Evolutionary conservation across 352 stramenopile species (phyloP).

Genomic region (Pythium grandisporangium): DNA sequence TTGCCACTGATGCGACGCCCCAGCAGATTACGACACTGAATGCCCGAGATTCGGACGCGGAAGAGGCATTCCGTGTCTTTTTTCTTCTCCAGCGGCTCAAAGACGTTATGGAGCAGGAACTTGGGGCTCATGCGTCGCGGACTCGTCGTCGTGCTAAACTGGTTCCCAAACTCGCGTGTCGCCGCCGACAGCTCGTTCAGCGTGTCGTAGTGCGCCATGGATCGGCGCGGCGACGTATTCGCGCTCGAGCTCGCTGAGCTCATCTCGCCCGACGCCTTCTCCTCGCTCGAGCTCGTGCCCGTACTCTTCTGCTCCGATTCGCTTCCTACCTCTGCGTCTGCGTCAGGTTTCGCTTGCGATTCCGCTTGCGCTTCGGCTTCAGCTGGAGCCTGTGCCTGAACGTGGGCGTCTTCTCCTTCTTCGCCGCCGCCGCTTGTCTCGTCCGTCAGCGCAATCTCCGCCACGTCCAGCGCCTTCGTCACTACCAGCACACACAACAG

Average conservation of each 20-base stretch:
- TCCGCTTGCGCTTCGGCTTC: too few relatives aligned
- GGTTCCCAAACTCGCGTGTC: constrained; percentile 67
- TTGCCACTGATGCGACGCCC: constrained; percentile 73
- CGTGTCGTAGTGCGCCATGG: constrained; percentile 40
- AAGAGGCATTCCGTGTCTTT: constrained; percentile 70
- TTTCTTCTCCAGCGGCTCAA: constrained; percentile 50
- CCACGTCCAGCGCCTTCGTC: too few relatives aligned
- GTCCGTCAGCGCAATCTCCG: too few relatives aligned
- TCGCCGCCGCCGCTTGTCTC: neutral
- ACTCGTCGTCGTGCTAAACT: constrained; percentile 25
- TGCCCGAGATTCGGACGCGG: constrained; percentile 75
- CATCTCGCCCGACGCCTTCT: too few relatives aligned
- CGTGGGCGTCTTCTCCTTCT: neutral
- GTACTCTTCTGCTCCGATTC: too few relatives aligned
- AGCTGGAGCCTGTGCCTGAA: too few relatives aligned
- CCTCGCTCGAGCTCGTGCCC: too few relatives aligned
- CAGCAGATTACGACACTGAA: constrained; percentile 84
- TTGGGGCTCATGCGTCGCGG: constrained; percentile 40
- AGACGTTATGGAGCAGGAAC: constrained; percentile 56
- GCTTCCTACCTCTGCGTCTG: too few relatives aligned
- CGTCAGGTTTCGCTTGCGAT: too few relatives aligned
- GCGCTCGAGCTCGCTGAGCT: constrained; percentile 19
- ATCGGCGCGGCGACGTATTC: constrained; percentile 24
- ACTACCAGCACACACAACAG: too few relatives aligned
- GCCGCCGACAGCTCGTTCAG: constrained; percentile 68